Conservation (phyloP, 164 flowering plant species). For the Annona squamosa region DNA sequence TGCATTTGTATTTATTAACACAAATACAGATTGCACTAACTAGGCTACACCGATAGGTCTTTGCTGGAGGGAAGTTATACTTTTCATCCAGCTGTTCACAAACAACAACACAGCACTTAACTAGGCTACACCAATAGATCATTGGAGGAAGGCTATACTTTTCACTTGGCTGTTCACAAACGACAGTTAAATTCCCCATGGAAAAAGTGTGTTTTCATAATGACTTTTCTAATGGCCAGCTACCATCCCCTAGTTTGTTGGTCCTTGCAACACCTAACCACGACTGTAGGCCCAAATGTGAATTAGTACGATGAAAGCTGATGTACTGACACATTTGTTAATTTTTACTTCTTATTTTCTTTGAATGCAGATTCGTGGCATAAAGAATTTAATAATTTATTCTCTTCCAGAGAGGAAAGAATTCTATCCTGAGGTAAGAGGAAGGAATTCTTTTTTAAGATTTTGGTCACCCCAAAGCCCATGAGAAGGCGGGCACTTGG, state of each 20-base stretch:
- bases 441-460: neutral
- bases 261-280: neutral
- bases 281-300: too few relatives aligned
- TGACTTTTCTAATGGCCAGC: neutral
- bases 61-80: too few relatives aligned
- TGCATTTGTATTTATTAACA: too few relatives aligned
- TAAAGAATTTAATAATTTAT: constrained; percentile 74
- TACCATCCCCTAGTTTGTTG: neutral
- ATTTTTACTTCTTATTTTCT: neutral
- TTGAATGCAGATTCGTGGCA: constrained; percentile 67
- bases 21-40: too few relatives aligned
- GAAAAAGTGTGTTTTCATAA: neutral
- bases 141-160: too few relatives aligned
- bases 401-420: constrained; percentile 93
- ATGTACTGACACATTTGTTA: neutral
- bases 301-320: too few relatives aligned
- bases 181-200: too few relatives aligned
- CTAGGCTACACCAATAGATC: too few relatives aligned
- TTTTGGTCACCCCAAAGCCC: neutral
- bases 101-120: too few relatives aligned
- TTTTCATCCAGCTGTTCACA: too few relatives aligned
- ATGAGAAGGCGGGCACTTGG: neutral
- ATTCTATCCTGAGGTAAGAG: constrained; percentile 82
- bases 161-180: too few relatives aligned
- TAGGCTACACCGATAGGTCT: too few relatives aligned